Evolutionary conservation across 306 rosid species (phyloP), one percentile per base, ranked within the genome.

Genomic region (Albizia julibrissin): DNA sequence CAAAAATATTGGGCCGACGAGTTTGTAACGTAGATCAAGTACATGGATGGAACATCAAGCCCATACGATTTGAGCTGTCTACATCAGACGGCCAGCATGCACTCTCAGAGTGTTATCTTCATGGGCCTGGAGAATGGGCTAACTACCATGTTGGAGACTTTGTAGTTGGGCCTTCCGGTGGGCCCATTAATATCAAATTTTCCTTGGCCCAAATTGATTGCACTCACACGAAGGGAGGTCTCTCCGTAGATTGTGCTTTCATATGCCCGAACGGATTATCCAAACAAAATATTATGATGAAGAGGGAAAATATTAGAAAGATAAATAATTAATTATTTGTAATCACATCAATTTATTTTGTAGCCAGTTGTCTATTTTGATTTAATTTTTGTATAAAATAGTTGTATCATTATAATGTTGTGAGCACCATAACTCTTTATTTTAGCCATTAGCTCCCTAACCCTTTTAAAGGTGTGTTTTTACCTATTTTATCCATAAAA

Each of bases 191-290:
- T 26, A 81, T 90, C 6, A 93, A 88, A 21, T 90, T 95, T 83
- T 95, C 95, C 0, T 84, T 93, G 99, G 84, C 86, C 86, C 98
- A 93, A 81, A 92, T 95, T 68, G 99, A 95, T 81, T 95, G 99
- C 74, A 93, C 97, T 1, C 99, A 95, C 86, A 87, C 90, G 72
- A 95, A 95, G 85, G 99, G 95, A 72, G 98, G 98, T n/a, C 91
- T 95, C 11, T 89, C 90, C 82, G 85, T 95, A 0, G 99, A 95
- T 61, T 91, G 90, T 34, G 93, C 88, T 37, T 76, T 87, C 34
- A 87, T 93, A 68, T 86, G 75, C 56, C 99, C 50, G 4, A 61
- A 4, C 18, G 67, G 18, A 26, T 37, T 26, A 61, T 24, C 18
- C 13, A 12, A 29, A 65, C 34, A 10, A 61, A 24, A 26, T 10